Percentiles rank a stretch among this genome's conserved stretches.
phyloP scores from a whole-genome alignment of 176 grass and related monocot genomes.

The Carex cristatella region DNA sequence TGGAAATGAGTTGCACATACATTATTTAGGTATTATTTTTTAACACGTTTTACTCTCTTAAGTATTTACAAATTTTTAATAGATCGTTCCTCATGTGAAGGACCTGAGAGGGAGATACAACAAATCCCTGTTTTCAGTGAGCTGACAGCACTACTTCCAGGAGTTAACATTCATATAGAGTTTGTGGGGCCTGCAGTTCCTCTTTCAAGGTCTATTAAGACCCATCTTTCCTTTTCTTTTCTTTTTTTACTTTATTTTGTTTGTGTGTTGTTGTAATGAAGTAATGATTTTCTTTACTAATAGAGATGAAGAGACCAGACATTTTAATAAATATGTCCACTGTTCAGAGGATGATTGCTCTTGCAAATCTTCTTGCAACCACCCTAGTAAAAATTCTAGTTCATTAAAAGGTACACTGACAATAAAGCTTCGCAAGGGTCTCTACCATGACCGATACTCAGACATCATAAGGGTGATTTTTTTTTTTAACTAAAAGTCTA shows the following conservation, averaged over 20 bases:
- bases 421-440: constrained; percentile 61
- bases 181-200: constrained; percentile 89
- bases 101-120: constrained; percentile 77
- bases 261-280: background rate
- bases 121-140: constrained; percentile 73
- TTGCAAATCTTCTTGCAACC: constrained; percentile 47
- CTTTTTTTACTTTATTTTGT: background rate
- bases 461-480: constrained; percentile 62
- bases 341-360: constrained; percentile 61
- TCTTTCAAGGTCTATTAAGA: constrained; percentile 44
- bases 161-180: constrained; percentile 49
- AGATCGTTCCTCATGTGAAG: constrained; percentile 35
- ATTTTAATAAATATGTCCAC: constrained; percentile 43
- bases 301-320: constrained; percentile 65
- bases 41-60: background rate
- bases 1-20: constrained; percentile 46
- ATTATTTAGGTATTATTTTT: constrained; percentile 90
- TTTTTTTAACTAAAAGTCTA: background rate
- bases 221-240: constrained; percentile 1
- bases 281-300: background rate
- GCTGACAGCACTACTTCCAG: constrained; percentile 71
- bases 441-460: constrained; percentile 73
- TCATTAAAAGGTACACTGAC: constrained; percentile 25
- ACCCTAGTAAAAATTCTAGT: constrained; percentile 24
- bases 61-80: constrained; percentile 12